Evolutionary conservation across 441 rosid genomes (phyloP).

Genomic region (Euphorbia schlechtendalii): DNA sequence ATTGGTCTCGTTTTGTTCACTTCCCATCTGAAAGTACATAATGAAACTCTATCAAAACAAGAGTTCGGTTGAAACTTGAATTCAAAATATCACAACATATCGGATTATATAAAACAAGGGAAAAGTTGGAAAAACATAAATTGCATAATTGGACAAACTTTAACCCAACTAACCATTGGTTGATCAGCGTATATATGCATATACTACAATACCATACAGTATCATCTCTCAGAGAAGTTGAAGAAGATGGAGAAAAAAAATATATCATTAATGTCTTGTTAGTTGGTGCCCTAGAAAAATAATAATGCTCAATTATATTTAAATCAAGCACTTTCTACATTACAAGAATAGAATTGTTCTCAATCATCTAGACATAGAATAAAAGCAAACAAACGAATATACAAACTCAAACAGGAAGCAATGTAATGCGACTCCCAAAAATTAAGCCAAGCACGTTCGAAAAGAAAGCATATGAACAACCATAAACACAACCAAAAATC

Average conservation of each 20-base stretch:
- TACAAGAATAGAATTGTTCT: neutral
- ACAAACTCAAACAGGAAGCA: neutral
- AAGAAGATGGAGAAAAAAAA: neutral
- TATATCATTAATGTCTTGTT: neutral
- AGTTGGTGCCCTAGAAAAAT: neutral
- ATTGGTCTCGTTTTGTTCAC: conserved; percentile 28
- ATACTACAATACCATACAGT: neutral
- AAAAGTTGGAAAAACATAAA: too few relatives aligned
- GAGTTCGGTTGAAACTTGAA: conserved; percentile 1
- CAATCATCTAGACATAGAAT: neutral
- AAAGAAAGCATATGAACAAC: neutral
- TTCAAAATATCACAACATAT: neutral
- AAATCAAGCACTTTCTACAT: neutral
- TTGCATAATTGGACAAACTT: neutral
- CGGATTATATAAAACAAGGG: neutral
- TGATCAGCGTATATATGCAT: neutral
- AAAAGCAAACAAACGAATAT: neutral
- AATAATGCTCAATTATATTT: neutral
- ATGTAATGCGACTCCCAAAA: neutral
- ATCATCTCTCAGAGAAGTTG: neutral
- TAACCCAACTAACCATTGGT: neutral
- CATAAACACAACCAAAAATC: neutral
- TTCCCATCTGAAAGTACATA: conserved; percentile 52
- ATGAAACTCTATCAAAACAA: conserved; percentile 11
- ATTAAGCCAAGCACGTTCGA: neutral